These are phyloP conservation scores for Populus tomentosa DNA, from an alignment of 441 rosid genomes.

Conservation along the genomic window DNA sequence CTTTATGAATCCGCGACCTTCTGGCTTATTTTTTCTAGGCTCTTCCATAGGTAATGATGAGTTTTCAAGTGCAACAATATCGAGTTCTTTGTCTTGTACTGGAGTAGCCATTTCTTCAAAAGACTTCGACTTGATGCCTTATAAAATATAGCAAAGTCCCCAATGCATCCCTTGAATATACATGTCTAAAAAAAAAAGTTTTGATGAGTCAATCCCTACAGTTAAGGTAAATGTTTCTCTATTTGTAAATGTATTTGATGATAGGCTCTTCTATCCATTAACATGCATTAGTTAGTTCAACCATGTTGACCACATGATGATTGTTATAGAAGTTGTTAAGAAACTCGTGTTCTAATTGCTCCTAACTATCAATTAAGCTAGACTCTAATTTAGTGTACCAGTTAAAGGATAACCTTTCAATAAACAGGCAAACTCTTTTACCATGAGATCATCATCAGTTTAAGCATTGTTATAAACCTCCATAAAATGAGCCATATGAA, in stretches of 20 bases:
- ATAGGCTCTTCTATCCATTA: background rate
- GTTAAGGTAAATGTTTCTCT: background rate
- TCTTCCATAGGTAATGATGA: background rate
- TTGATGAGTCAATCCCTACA: background rate
- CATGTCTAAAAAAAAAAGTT: too few relatives aligned
- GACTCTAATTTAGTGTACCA: background rate
- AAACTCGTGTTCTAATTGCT: background rate
- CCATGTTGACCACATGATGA: background rate
- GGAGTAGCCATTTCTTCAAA: background rate
- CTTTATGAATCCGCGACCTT: background rate
- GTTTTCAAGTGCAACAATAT: too few relatives aligned
- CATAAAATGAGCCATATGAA: too few relatives aligned
- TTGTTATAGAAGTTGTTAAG: too few relatives aligned
- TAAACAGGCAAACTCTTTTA: background rate
- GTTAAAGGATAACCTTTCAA: background rate
- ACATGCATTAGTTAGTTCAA: background rate
- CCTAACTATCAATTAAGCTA: background rate
- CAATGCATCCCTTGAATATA: background rate
- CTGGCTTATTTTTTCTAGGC: background rate
- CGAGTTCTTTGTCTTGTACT: background rate
- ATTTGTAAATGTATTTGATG: background rate
- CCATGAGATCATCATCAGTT: background rate
- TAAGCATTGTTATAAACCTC: background rate
- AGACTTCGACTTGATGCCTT: background rate
- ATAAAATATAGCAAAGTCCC: background rate